Evolutionary conservation across 2,329 filamentous ascomycete genomes (phyloP).

Genomic region (Pestalotiopsis sp.): DNA sequence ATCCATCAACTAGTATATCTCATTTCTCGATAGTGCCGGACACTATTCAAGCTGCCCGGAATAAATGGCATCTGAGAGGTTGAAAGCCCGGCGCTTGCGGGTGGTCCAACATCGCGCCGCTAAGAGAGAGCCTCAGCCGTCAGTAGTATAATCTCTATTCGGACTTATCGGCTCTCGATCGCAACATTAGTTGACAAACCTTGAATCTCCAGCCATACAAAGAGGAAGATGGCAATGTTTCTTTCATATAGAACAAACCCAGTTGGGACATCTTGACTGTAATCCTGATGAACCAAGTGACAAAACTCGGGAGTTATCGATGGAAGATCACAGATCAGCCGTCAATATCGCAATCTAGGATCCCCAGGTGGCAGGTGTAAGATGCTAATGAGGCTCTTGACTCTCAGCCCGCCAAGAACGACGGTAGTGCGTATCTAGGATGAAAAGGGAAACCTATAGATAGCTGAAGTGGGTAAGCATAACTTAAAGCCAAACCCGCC

Average conservation of each 20-base stretch:
- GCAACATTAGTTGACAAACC: too few species aligned
- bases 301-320: not conserved
- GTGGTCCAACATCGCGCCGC: not conserved
- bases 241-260: not conserved
- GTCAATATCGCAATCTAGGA: not conserved
- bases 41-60: not conserved
- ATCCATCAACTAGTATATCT: not conserved
- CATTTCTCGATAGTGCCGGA: not conserved
- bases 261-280: not conserved
- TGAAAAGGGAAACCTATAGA: not conserved
- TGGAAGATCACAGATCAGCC: not conserved
- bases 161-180: too few species aligned
- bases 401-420: not conserved
- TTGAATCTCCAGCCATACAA: too few species aligned
- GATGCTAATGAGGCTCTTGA: not conserved
- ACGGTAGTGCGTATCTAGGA: not conserved
- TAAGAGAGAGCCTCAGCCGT: too few species aligned
- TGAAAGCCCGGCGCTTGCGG: not conserved
- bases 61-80: not conserved
- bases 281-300: not conserved
- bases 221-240: too few species aligned
- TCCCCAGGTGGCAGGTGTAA: not conserved
- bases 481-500: not conserved
- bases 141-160: too few species aligned
- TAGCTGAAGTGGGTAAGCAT: not conserved